phyloP scores from a whole-genome alignment of 1,284 basidiomycete species.

The Rugosomyces carneus region DNA sequence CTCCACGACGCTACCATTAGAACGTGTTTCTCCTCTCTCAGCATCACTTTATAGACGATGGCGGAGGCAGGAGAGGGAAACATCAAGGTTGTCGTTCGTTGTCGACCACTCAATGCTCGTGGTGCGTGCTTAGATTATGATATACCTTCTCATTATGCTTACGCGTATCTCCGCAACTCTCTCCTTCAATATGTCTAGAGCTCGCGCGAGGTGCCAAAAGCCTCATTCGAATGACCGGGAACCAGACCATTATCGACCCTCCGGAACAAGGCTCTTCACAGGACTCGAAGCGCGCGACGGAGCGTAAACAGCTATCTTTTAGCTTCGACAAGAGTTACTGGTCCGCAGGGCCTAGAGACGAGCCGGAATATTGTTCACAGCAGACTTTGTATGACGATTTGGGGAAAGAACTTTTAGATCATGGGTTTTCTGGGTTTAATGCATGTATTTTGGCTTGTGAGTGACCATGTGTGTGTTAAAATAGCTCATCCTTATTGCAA shows the following conservation, averaged over 20 bases:
- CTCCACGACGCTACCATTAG: slow-evolving; percentile 1
- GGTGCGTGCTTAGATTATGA: slow-evolving; percentile 51
- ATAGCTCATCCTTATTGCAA: not conserved
- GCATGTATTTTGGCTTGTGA: slow-evolving; percentile 95
- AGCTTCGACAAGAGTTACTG: slow-evolving; percentile 96
- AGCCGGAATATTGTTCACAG: slow-evolving; percentile 86
- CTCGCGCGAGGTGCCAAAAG: slow-evolving; percentile 86
- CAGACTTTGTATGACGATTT: slow-evolving; percentile 93
- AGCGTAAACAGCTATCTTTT: slow-evolving; percentile 85
- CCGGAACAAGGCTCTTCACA: slow-evolving; percentile 72
- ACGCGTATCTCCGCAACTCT: slow-evolving; percentile 6
- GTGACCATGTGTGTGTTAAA: slow-evolving; percentile 29
- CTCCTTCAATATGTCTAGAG: slow-evolving; percentile 43
- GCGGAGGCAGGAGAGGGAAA: slow-evolving; percentile 64
- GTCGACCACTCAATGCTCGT: slow-evolving; percentile 89
- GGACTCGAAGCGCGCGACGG: slow-evolving; percentile 73
- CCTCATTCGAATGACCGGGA: slow-evolving; percentile 90
- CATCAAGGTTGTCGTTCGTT: slow-evolving; percentile 96
- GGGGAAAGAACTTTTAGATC: slow-evolving; percentile 90
- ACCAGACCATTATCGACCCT: slow-evolving; percentile 86
- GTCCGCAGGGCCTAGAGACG: slow-evolving; percentile 86
- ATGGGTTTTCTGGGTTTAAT: slow-evolving; percentile 96
- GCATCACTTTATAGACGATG: slow-evolving; percentile 24
- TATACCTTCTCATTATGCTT: no score
- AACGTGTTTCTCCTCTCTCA: slow-evolving; percentile 9